A percentile compares a stretch with the other conserved stretches of the same genome.
These are phyloP conservation scores for Amylocarpus encephaloides DNA, from an alignment of 2,329 filamentous ascomycete genomes.

Conservation along the genomic window DNA sequence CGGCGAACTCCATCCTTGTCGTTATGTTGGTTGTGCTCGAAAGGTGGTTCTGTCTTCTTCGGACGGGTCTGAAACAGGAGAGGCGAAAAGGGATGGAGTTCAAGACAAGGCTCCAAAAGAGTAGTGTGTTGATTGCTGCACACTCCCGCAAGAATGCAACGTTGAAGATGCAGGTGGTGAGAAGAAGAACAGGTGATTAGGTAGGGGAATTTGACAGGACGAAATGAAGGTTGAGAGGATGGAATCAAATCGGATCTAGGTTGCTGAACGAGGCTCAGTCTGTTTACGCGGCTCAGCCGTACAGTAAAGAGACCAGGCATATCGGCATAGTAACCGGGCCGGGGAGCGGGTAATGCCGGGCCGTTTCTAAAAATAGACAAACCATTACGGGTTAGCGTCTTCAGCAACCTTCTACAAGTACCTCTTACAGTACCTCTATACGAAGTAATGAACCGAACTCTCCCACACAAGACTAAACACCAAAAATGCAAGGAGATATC, in stretches of 20 bases:
- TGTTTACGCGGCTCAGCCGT: neutral
- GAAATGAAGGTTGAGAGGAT: neutral
- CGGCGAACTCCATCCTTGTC: slow-evolving; percentile 26
- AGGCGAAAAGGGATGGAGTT: neutral
- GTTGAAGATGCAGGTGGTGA: neutral
- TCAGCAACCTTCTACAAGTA: too few species aligned
- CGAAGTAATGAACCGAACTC: too few species aligned
- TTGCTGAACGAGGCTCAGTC: slow-evolving; percentile 1
- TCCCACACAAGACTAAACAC: too few species aligned
- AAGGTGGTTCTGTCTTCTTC: neutral
- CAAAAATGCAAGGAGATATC: too few species aligned
- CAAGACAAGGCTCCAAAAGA: neutral
- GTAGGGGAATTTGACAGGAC: neutral
- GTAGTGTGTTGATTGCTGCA: neutral
- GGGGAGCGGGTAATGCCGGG: too few species aligned
- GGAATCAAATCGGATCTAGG: neutral
- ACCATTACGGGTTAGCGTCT: too few species aligned
- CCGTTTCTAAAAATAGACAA: too few species aligned
- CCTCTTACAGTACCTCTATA: too few species aligned
- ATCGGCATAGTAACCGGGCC: too few species aligned
- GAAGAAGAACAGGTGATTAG: neutral
- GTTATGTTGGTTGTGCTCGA: slow-evolving; percentile 3
- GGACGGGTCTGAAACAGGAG: slow-evolving; percentile 3
- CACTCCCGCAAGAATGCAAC: neutral
- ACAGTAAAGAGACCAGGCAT: too few species aligned